Conservation (phyloP, 2,329 filamentous ascomycete species). For the Cladosporium sphaerospermum region DNA sequence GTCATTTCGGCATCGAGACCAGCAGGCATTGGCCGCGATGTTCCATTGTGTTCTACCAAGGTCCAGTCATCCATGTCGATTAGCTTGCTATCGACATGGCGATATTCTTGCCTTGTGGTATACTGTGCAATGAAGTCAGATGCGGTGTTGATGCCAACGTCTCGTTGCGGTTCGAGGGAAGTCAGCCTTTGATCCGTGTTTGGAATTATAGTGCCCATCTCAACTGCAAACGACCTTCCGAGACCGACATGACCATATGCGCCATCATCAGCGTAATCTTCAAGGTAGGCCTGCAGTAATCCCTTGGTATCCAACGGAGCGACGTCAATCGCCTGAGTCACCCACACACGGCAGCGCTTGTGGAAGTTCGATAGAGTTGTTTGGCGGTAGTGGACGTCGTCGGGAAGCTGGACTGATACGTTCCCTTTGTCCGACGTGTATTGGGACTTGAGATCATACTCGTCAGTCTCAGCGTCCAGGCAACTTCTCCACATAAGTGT, state of each 20-base stretch:
- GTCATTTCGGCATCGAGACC: not conserved
- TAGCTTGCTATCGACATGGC: conserved; percentile 64
- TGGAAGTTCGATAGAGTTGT: conserved; percentile 73
- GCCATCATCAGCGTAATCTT: conserved; percentile 87
- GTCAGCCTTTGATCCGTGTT: conserved; percentile 77
- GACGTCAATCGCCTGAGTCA: conserved; percentile 70
- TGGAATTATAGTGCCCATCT: conserved; percentile 84
- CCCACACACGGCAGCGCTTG: conserved; percentile 71
- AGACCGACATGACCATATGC: conserved; percentile 87
- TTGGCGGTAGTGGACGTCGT: conserved; percentile 79
- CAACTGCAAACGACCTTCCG: conserved; percentile 86
- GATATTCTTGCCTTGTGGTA: conserved; percentile 91
- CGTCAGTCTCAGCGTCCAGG: conserved; percentile 86
- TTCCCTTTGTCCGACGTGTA: conserved; percentile 72
- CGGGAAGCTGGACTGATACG: conserved; percentile 83
- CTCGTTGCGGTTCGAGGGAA: conserved; percentile 70
- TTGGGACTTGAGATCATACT: conserved; percentile 78
- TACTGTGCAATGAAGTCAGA: conserved; percentile 97
- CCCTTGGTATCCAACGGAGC: conserved; percentile 93
- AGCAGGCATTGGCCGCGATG: not conserved
- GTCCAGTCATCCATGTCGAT: conserved; percentile 22
- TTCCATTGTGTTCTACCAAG: conserved; percentile 26
- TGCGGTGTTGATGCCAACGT: conserved; percentile 76
- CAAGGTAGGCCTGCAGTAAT: conserved; percentile 89
- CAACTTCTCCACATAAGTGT: conserved; percentile 95